Conservation (phyloP, 768 basidiomycete species). For the Strobilomyces echinocephalus region DNA sequence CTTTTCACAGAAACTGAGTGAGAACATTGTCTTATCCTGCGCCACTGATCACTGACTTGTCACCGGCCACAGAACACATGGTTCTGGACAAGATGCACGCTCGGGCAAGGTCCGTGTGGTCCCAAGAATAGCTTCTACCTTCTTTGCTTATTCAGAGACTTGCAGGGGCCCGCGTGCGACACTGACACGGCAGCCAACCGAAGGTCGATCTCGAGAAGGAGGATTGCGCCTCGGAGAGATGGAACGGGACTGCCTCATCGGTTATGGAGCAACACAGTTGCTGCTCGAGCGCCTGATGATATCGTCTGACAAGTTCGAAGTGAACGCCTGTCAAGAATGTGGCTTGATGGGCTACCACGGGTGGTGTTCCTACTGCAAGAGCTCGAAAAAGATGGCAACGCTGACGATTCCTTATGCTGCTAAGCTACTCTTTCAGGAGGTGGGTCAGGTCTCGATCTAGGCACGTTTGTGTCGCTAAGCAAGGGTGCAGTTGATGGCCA, state of each 20-base stretch:
- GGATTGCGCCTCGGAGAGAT: constrained; percentile 97
- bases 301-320: constrained; percentile 96
- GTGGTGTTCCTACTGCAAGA: constrained; percentile 98
- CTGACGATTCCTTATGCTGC: constrained; percentile 96
- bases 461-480: constrained; percentile 1
- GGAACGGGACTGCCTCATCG: constrained; percentile 98
- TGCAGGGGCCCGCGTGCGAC: constrained; percentile 90
- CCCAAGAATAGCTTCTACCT: constrained; percentile 7
- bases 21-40: constrained; percentile 28
- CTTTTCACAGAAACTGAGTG: constrained; percentile 80
- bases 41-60: constrained; percentile 11
- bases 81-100: constrained; percentile 99
- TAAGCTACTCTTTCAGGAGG: constrained; percentile 89
- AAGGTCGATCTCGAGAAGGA: constrained; percentile 96
- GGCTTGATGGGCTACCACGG: constrained; percentile 93
- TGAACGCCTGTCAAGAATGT: constrained; percentile 91
- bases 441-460: constrained; percentile 27
- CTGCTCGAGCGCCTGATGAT: constrained; percentile 98
- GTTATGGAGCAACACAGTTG: constrained; percentile 96
- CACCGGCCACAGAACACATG: constrained; percentile 73
- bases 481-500: constrained; percentile 75
- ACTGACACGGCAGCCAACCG: constrained; percentile 94
- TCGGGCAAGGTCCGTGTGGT: constrained; percentile 68
- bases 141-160: constrained; percentile 5
- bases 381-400: constrained; percentile 92